Evolutionary conservation across 768 basidiomycete genomes (phyloP), one percentile per base, ranked within the genome.

Genomic region (Termitomyces sp.): DNA sequence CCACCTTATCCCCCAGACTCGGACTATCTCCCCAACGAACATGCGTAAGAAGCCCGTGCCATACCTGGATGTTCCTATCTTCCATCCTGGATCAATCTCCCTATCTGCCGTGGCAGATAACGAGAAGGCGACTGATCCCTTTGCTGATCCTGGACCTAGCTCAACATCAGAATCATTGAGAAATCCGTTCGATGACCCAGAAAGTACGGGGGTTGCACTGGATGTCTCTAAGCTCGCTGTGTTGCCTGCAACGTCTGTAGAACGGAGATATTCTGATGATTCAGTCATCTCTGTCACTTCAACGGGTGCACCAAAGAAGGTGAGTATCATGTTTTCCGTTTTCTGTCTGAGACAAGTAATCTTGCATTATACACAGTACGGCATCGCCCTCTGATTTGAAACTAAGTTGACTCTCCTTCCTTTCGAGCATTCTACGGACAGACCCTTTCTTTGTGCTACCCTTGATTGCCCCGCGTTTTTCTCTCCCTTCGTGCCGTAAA

Each of bases 161-260:
- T 24, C 16, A 18, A 10, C 24, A 24, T 28, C 35, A 36, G 26
- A 14, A 36, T 38, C 36, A 22, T 22, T 54, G 38, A 38, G 40
- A 28, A 65, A 65, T 42, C 64, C 64, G 24, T 65, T 65, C 28
- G 64, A 65, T 42, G 64, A 65, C n/a, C 52, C 38, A 26, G 26
- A 53, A 33, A 35, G n/a, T 8, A 2, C 32, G n/a, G 43, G n/a
- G 5, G 13, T 18, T 14, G 36, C 22, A n/a, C 46, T 50, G 33
- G 30, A 47, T 10, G 38, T 58, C 36, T 51, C 61, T 12, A 42
- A 53, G 46, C 54, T 60, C n/a, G 35, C 58, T 26, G 48, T 61
- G 20, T 30, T 36, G 18, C 58, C 63, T 46, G 56, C 58, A 1
- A 52, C 57, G 7, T 61, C 61, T n/a, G 53, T 9, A 26, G 53